Evolutionary conservation across 1,284 basidiomycete species (phyloP).

Genomic region (Butyriboletus appendiculatus): DNA sequence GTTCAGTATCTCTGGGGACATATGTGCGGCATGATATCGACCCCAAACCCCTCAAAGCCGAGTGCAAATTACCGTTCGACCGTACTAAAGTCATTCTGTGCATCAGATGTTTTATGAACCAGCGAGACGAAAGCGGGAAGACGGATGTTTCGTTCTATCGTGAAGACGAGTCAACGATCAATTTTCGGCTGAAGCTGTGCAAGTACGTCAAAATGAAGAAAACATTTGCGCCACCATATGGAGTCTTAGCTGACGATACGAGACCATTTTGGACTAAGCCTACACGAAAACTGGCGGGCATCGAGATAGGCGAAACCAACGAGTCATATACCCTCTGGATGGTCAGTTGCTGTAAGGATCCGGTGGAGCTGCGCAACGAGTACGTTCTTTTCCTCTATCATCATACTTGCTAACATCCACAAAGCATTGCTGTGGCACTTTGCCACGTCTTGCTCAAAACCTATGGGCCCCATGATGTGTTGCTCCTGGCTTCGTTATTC

Average conservation of each 20-base stretch:
- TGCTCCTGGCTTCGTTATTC: slow-evolving; percentile 20
- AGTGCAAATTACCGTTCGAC: not conserved
- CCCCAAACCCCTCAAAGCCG: not conserved
- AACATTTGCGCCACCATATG: slow-evolving; percentile 14
- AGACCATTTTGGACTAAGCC: not conserved
- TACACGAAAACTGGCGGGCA: slow-evolving; percentile 5
- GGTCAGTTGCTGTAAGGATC: not conserved
- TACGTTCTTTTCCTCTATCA: not conserved
- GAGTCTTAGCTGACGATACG: not conserved
- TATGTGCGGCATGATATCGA: slow-evolving; percentile 13
- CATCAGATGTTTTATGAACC: slow-evolving; percentile 12
- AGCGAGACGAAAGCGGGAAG: slow-evolving; percentile 11
- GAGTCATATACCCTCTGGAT: slow-evolving; percentile 14
- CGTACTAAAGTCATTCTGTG: slow-evolving; percentile 12
- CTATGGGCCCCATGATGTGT: slow-evolving; percentile 18
- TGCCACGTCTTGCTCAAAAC: slow-evolving; percentile 9
- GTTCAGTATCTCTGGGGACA: slow-evolving; percentile 23
- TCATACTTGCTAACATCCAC: not conserved
- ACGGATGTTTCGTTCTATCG: not conserved
- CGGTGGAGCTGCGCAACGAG: slow-evolving; percentile 2
- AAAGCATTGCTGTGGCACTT: slow-evolving; percentile 5
- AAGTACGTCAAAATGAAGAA: slow-evolving; percentile 15
- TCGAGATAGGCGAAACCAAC: slow-evolving; percentile 1
- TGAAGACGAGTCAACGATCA: not conserved
- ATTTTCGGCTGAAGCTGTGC: slow-evolving; percentile 10